Evolutionary conservation across 2,329 filamentous ascomycete species (phyloP), one percentile per base, ranked within the genome.

Genomic region (Paecilomyces sp.): DNA sequence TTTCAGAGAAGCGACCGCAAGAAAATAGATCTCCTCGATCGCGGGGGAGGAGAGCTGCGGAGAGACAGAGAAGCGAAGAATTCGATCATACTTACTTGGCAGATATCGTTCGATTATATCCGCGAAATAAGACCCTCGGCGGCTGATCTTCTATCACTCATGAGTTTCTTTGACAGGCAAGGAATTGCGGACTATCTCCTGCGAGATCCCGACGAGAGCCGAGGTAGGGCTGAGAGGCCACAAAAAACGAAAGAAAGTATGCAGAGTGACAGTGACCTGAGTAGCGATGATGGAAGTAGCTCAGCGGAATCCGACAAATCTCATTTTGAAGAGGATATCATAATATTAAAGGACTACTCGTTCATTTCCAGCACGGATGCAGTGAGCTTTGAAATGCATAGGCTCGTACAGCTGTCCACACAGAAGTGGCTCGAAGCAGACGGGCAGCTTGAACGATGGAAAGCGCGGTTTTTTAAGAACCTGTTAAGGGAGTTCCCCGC

Each of bases 101-200:
- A 69, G 55, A 69, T 74, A 28, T 70, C 71, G 1, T 75, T 74
- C 59, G 65, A 73, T 9, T 51, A 67, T n/a, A 69, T 74, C 22
- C 63, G 55, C 1, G 9, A 65, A 54, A 60, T 28, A 30, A 62
- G 61, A 30, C 66, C 59, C 28, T 63, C 63, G 1, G 70, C 72
- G 12, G 64, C 66, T 12, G 61, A 67, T 15, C 59, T 71, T 4
- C 55, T 73, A 8, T 69, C 68, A 3, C 57, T 71, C 0, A 70
- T 73, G 67, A 66, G 65, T 41, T 65, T 71, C 57, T 66, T 71
- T 15, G 66, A 73, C 56, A 61, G 66, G 36, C 67, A 72, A 50
- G 66, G 61, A 25, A 68, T 72, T 53, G 65, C 66, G 12, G 61
- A 67, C 41, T 5, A 18, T 5, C 36, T 71, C 18, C 25, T 71